phyloP scores from a whole-genome alignment of 768 basidiomycete genomes.

The Tephrocybe rancida region DNA sequence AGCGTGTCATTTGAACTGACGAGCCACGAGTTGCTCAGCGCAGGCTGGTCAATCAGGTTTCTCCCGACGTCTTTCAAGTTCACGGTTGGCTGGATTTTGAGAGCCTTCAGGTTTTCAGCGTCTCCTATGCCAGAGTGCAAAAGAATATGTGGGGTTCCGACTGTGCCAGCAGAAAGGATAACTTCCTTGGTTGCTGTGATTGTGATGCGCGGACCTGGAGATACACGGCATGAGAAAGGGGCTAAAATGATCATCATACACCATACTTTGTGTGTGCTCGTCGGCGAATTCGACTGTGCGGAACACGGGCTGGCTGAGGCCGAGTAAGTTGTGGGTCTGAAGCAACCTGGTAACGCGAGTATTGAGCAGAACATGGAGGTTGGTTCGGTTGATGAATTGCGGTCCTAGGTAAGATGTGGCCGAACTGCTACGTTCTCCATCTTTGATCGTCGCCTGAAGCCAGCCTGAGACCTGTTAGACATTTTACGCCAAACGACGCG shows the following conservation, averaged over 20 bases:
- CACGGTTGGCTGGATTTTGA: constrained; percentile 24
- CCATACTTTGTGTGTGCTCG: background rate
- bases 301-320: background rate
- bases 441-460: constrained; percentile 14
- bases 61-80: constrained; percentile 28
- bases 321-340: constrained; percentile 2
- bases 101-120: constrained; percentile 11
- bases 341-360: constrained; percentile 24
- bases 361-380: constrained; percentile 27
- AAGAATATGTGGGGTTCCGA: constrained; percentile 34
- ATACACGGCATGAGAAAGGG: background rate
- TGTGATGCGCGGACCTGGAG: background rate
- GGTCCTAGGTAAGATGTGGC: constrained; percentile 21
- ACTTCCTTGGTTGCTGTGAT: constrained; percentile 1
- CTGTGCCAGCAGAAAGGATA: constrained; percentile 26
- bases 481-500: background rate
- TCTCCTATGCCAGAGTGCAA: constrained; percentile 39
- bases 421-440: constrained; percentile 19
- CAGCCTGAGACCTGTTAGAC: constrained; percentile 9
- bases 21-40: constrained; percentile 19
- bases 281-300: background rate
- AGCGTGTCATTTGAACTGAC: constrained; percentile 28
- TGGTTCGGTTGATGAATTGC: constrained; percentile 16
- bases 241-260: background rate
- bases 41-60: constrained; percentile 29